Conservation (phyloP, 805 yeast species). For the Metschnikowia rubicola region DNA sequence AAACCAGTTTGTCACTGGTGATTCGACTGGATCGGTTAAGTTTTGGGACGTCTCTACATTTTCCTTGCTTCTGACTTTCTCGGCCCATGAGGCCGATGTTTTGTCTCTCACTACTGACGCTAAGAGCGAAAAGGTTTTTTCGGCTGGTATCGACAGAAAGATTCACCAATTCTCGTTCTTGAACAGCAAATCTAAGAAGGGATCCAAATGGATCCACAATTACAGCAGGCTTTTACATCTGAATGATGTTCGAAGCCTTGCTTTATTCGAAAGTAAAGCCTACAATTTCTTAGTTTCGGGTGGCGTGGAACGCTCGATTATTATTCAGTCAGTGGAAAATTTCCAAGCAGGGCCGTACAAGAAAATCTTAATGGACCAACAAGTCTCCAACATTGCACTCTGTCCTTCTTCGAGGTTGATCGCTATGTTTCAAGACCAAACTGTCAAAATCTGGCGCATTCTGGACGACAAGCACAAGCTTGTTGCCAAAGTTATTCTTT, state of each 20-base stretch:
- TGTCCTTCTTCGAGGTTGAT: constrained; percentile 50
- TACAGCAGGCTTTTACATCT: constrained; percentile 79
- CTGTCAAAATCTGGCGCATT: constrained; percentile 76
- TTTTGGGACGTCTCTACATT: constrained; percentile 84
- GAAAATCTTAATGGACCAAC: constrained; percentile 65
- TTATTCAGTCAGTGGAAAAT: constrained; percentile 59
- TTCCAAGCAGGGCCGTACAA: constrained; percentile 71
- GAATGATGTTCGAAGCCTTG: constrained; percentile 78
- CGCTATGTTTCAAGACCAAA: constrained; percentile 78
- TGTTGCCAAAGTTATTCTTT: constrained; percentile 60
- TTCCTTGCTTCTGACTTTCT: constrained; percentile 76
- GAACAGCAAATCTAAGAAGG: constrained; percentile 21
- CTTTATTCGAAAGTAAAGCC: constrained; percentile 64
- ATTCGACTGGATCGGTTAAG: constrained; percentile 90
- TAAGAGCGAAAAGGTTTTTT: constrained; percentile 61
- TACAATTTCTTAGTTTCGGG: constrained; percentile 72
- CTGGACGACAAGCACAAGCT: constrained; percentile 48
- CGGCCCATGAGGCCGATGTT: constrained; percentile 88
- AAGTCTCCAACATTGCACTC: constrained; percentile 47
- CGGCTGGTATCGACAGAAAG: constrained; percentile 93
- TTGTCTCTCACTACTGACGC: constrained; percentile 64
- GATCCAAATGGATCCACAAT: constrained; percentile 68
- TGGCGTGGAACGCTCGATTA: constrained; percentile 73
- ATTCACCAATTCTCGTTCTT: constrained; percentile 67
- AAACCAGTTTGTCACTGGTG: constrained; percentile 87